A percentile compares a stretch with the other conserved stretches of the same genome.
These are phyloP conservation scores for Phytophthora vignae DNA, from an alignment of 352 stramenopile species.

Conservation along the genomic window DNA sequence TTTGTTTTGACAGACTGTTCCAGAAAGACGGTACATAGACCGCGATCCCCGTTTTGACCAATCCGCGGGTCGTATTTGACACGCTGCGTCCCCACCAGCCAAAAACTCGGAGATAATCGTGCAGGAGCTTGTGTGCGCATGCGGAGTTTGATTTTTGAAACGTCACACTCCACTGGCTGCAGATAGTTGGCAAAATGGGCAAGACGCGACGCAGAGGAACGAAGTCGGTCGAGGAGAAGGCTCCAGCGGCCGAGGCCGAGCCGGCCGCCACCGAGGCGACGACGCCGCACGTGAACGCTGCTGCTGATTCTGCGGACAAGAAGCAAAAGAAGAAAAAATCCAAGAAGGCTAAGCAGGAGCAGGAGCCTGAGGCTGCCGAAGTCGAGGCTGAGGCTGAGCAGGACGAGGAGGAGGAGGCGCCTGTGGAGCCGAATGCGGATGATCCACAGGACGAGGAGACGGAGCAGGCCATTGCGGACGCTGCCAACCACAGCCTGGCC, in stretches of 20 bases:
- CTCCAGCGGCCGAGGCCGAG: slow-evolving; percentile 10
- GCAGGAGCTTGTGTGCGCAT: slow-evolving; percentile 21
- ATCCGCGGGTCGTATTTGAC: slow-evolving; percentile 28
- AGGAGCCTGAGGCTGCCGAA: slow-evolving; percentile 26
- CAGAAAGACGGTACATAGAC: slow-evolving; percentile 33
- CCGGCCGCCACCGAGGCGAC: slow-evolving; percentile 10
- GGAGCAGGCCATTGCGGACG: slow-evolving; percentile 64
- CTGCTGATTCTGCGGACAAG: slow-evolving; percentile 15
- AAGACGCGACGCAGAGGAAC: slow-evolving; percentile 41
- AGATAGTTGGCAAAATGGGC: slow-evolving; percentile 42
- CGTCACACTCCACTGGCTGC: slow-evolving; percentile 44
- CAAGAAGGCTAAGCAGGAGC: slow-evolving; percentile 40
- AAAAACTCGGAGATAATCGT: slow-evolving; percentile 30
- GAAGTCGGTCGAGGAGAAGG: slow-evolving; percentile 28
- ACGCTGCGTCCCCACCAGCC: slow-evolving; percentile 48
- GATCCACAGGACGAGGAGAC: slow-evolving; percentile 69
- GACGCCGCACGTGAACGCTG: slow-evolving; percentile 16
- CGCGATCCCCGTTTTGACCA: slow-evolving; percentile 26
- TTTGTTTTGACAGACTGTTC: slow-evolving; percentile 17
- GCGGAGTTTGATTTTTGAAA: slow-evolving; percentile 41
- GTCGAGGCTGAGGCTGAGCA: slow-evolving; percentile 27
- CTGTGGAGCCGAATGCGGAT: slow-evolving; percentile 32
- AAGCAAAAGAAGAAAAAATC: slow-evolving; percentile 44
- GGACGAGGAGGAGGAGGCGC: slow-evolving; percentile 35
- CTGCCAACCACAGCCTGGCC: slow-evolving; percentile 39